Conservation (phyloP, 2,329 filamentous ascomycete genomes). For the Talaromyces sp. region DNA sequence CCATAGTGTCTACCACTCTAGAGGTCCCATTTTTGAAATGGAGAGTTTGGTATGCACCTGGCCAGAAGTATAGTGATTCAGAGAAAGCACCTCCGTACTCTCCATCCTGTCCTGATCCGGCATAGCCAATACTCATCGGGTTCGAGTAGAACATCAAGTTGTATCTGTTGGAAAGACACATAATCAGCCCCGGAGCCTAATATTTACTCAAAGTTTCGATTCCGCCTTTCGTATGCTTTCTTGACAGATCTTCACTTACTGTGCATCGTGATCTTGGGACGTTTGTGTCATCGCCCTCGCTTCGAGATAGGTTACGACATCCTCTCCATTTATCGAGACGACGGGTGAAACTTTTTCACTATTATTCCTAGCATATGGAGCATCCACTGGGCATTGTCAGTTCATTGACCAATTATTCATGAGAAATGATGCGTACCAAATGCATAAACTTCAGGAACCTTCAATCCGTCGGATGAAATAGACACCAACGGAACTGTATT, state of each 20-base stretch:
- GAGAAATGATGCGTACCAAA: not conserved
- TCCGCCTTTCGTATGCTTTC: not conserved
- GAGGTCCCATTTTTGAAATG: slow-evolving; percentile 55
- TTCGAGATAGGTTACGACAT: slow-evolving; percentile 49
- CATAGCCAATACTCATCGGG: not conserved
- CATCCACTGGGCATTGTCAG: not conserved
- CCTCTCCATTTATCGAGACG: slow-evolving; percentile 57
- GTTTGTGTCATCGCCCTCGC: slow-evolving; percentile 50
- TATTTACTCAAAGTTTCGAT: no score
- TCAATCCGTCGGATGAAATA: slow-evolving; percentile 59
- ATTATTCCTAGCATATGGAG: slow-evolving; percentile 1
- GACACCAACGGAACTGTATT: slow-evolving; percentile 53
- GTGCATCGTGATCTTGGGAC: slow-evolving; percentile 58
- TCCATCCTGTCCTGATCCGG: not conserved
- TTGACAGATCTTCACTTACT: slow-evolving; percentile 39
- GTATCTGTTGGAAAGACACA: no score
- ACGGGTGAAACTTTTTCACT: slow-evolving; percentile 50
- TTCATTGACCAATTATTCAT: not conserved
- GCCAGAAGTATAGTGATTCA: not conserved
- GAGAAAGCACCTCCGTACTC: not conserved
- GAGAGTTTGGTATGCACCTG: slow-evolving; percentile 53
- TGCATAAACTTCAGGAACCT: slow-evolving; percentile 58
- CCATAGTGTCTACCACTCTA: no score
- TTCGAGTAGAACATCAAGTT: not conserved
- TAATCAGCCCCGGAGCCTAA: no score